Percentiles rank a stretch among this genome's conserved stretches.
Evolutionary conservation across 2,329 filamentous ascomycete species (phyloP).

Genomic region (Aspergillus carbonarius): DNA sequence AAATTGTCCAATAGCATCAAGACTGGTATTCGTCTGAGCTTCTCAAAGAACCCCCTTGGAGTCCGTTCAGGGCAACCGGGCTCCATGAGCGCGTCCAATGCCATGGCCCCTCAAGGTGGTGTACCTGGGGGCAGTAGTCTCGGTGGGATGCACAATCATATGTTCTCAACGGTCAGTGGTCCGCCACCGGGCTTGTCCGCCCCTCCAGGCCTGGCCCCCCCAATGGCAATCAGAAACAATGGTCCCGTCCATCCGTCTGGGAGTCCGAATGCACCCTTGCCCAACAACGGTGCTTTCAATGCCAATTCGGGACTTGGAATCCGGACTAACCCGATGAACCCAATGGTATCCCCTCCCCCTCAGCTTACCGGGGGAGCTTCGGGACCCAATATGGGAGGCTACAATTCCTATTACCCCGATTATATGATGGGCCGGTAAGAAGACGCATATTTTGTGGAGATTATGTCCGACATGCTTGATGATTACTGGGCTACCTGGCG

Average conservation of each 20-base stretch:
- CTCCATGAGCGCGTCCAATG: slow-evolving; percentile 52
- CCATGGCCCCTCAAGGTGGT: slow-evolving; percentile 52
- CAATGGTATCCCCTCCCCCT: slow-evolving; percentile 32
- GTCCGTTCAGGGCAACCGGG: slow-evolving; percentile 74
- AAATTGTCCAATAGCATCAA: slow-evolving; percentile 88
- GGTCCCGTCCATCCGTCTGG: slow-evolving; percentile 32
- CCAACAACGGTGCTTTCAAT: slow-evolving; percentile 34
- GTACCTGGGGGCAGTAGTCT: slow-evolving; percentile 58
- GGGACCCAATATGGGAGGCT: slow-evolving; percentile 34
- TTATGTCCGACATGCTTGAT: slow-evolving; percentile 47
- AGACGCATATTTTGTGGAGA: slow-evolving; percentile 26
- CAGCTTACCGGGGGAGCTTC: slow-evolving; percentile 29
- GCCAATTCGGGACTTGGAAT: slow-evolving; percentile 41
- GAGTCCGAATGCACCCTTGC: slow-evolving; percentile 30
- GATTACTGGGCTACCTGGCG: slow-evolving; percentile 43
- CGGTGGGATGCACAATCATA: slow-evolving; percentile 56
- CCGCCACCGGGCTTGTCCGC: slow-evolving; percentile 79
- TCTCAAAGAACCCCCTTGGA: slow-evolving; percentile 94
- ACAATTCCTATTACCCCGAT: slow-evolving; percentile 45
- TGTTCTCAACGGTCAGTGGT: slow-evolving; percentile 68
- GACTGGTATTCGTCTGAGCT: slow-evolving; percentile 91
- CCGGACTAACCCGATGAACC: slow-evolving; percentile 33
- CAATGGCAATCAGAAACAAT: slow-evolving; percentile 34
- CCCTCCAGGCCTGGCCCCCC: slow-evolving; percentile 66
- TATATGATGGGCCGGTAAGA: slow-evolving; percentile 51